Evolutionary conservation across 495 filamentous ascomycete species (phyloP).

Genomic region (Hypoxylon subgilvum): DNA sequence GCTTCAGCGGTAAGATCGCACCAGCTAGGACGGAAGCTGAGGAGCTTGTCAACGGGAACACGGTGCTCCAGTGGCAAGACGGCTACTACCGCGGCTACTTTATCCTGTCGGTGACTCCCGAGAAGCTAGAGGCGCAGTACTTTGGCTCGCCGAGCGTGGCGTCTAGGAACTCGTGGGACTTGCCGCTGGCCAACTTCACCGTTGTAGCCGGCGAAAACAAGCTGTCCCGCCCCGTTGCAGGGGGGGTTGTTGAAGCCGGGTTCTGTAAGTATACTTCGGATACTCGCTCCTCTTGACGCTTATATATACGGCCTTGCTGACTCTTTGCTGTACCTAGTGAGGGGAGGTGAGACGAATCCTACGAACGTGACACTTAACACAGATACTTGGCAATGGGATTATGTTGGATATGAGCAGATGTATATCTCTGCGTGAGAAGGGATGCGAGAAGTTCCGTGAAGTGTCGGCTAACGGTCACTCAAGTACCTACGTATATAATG

Average conservation of each 20-base stretch:
- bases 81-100: slow-evolving; percentile 71
- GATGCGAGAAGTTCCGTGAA: too few relatives aligned
- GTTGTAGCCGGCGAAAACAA: slow-evolving; percentile 62
- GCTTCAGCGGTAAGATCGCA: slow-evolving; percentile 53
- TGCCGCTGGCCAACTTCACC: slow-evolving; percentile 67
- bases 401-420: slow-evolving; percentile 40
- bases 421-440: slow-evolving; percentile 25
- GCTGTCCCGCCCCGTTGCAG: slow-evolving; percentile 55
- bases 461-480: too few relatives aligned
- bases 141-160: slow-evolving; percentile 54
- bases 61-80: slow-evolving; percentile 71
- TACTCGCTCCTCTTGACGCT: background rate
- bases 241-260: slow-evolving; percentile 57
- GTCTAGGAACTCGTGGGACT: slow-evolving; percentile 57
- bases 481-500: slow-evolving; percentile 2
- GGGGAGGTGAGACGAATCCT: slow-evolving; percentile 51
- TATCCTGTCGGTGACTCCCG: slow-evolving; percentile 35
- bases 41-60: slow-evolving; percentile 57
- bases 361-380: slow-evolving; percentile 61
- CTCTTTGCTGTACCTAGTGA: slow-evolving; percentile 36
- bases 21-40: slow-evolving; percentile 48
- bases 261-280: slow-evolving; percentile 20
- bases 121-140: slow-evolving; percentile 35
- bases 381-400: slow-evolving; percentile 44
- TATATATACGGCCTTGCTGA: background rate